Evolutionary conservation across 441 rosid species (phyloP).

Genomic region (Pelargonium australe): DNA sequence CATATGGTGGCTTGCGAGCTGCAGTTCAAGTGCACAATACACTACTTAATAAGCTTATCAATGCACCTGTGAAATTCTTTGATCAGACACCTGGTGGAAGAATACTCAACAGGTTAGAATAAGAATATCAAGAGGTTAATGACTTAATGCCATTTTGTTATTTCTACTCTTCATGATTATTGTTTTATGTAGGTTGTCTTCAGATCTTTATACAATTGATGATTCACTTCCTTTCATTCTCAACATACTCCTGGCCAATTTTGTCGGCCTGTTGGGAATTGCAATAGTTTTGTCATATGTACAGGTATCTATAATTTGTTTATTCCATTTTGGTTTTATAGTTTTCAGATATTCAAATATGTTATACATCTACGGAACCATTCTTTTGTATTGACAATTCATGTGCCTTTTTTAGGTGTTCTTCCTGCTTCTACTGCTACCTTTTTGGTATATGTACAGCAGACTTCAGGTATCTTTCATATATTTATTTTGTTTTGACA

Average conservation of each 20-base stretch:
- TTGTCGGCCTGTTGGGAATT: slow-evolving; percentile 87
- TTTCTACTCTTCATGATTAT: slow-evolving; percentile 4
- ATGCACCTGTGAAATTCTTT: slow-evolving; percentile 83
- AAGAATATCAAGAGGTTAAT: slow-evolving; percentile 14
- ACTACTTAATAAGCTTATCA: slow-evolving; percentile 62
- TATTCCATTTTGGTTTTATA: slow-evolving; percentile 15
- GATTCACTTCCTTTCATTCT: slow-evolving; percentile 98
- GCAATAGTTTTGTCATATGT: slow-evolving; percentile 76
- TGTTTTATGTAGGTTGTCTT: slow-evolving; percentile 60
- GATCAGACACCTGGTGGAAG: slow-evolving; percentile 95
- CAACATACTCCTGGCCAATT: slow-evolving; percentile 90
- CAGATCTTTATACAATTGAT: slow-evolving; percentile 95
- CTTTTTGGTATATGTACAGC: slow-evolving; percentile 92
- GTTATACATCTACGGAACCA: slow-evolving; percentile 6
- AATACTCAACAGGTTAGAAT: slow-evolving; percentile 84
- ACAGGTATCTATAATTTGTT: slow-evolving; percentile 48
- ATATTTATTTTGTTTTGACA: slow-evolving; percentile 10
- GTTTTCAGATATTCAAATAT: slow-evolving; percentile 8
- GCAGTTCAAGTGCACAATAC: slow-evolving; percentile 68
- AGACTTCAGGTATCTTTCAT: slow-evolving; percentile 65
- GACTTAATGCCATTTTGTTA: slow-evolving; percentile 14
- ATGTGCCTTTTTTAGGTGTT: slow-evolving; percentile 45
- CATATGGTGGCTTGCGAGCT: slow-evolving; percentile 83
- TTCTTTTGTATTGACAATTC: slow-evolving; percentile 15
- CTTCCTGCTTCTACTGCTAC: slow-evolving; percentile 75